A percentile compares a stretch with the other conserved stretches of the same genome.
These are phyloP conservation scores for Pezicula rhizophila DNA, from an alignment of 2,329 filamentous ascomycete genomes.

Conservation along the genomic window DNA sequence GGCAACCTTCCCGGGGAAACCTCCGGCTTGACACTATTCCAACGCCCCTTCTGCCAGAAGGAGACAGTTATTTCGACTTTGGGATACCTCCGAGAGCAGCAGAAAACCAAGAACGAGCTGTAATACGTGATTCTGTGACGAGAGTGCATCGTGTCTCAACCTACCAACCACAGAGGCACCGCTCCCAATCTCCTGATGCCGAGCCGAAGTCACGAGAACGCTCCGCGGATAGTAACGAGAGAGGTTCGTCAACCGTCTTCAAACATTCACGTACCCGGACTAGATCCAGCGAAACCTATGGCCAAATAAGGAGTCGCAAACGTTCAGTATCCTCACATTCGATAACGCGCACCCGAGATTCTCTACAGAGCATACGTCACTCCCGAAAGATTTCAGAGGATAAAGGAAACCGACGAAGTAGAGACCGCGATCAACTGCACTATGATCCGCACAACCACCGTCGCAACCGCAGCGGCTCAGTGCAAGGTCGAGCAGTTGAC, in stretches of 20 bases:
- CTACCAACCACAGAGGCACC: slow-evolving; percentile 4
- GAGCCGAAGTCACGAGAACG: neutral
- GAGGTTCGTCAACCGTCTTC: neutral
- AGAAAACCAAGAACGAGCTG: neutral
- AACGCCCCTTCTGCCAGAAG: neutral
- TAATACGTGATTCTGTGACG: slow-evolving; percentile 8
- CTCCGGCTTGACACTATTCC: neutral
- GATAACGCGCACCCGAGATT: neutral
- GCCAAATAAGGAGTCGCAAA: neutral
- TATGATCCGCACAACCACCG: slow-evolving; percentile 11
- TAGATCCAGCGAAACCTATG: neutral
- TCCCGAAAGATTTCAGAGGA: neutral
- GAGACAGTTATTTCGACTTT: neutral
- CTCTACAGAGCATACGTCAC: neutral
- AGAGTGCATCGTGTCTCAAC: slow-evolving; percentile 8
- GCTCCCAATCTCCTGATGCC: slow-evolving; percentile 8
- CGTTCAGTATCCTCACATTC: neutral
- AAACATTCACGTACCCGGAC: neutral
- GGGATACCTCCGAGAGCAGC: neutral
- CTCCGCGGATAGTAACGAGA: neutral
- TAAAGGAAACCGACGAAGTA: slow-evolving; percentile 7
- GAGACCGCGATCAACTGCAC: slow-evolving; percentile 14
- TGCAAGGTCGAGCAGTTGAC: slow-evolving; percentile 15
- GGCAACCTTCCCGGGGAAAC: neutral
- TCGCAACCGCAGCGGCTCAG: slow-evolving; percentile 12